Conservation (phyloP, 768 basidiomycete genomes). For the Xerocomellus amylosporus region DNA sequence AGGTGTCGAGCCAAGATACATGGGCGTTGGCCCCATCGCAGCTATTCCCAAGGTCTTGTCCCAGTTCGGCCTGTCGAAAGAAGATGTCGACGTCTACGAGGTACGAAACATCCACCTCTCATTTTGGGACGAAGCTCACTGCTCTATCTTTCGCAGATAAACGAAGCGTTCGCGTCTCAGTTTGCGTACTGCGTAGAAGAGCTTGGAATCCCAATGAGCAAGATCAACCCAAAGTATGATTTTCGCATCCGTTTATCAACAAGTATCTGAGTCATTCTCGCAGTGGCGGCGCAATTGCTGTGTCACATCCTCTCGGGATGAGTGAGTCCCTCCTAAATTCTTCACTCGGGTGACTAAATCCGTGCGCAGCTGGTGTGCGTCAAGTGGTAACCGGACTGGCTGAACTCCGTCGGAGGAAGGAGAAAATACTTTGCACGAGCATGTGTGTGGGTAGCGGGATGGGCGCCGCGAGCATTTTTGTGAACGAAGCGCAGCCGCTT, state of each 20-base stretch:
- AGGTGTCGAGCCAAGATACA: slow-evolving; percentile 76
- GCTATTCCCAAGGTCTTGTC: slow-evolving; percentile 71
- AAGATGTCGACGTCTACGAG: slow-evolving; percentile 77
- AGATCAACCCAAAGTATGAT: slow-evolving; percentile 81
- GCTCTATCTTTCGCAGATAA: slow-evolving; percentile 49
- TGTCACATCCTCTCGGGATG: slow-evolving; percentile 82
- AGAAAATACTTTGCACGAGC: slow-evolving; percentile 74
- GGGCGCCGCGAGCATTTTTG: slow-evolving; percentile 81
- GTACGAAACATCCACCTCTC: slow-evolving; percentile 32
- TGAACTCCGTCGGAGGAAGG: slow-evolving; percentile 68
- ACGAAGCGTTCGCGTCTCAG: slow-evolving; percentile 91
- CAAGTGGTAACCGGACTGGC: slow-evolving; percentile 89
- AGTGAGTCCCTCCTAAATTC: slow-evolving; percentile 45
- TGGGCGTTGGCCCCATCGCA: slow-evolving; percentile 73
- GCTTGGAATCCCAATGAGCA: slow-evolving; percentile 69
- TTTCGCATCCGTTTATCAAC: background rate
- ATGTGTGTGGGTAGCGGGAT: slow-evolving; percentile 85
- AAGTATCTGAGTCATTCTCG: slow-evolving; percentile 3
- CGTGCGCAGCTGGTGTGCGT: slow-evolving; percentile 65
- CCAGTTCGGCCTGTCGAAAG: slow-evolving; percentile 58
- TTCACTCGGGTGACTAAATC: slow-evolving; percentile 12
- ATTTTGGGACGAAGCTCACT: background rate
- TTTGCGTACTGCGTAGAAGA: slow-evolving; percentile 90
- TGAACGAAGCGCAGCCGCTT: slow-evolving; percentile 53
- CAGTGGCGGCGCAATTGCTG: slow-evolving; percentile 83